Base-by-base conservation (phyloP, 306 rosid species). In the Prosopis cineraria region DNA sequence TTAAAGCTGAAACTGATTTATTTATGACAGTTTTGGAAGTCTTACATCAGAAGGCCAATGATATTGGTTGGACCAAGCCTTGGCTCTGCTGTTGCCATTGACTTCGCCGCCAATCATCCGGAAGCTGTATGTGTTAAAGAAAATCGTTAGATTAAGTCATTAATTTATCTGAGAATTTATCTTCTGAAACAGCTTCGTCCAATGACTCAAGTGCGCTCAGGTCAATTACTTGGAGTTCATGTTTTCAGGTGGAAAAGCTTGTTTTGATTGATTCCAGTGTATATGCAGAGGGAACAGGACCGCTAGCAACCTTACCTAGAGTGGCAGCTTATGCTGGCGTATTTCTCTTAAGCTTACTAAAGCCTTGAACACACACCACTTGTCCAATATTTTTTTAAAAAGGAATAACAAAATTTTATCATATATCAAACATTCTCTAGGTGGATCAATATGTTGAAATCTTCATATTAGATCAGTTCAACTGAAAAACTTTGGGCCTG, bases 71-170 rank as follows among this genome's bases (percentile, higher is more conserved):
- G 97, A 78, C 93, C 96, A 72, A 90, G 96, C 90, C 96, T 93
- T 56, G 97, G 96, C 65, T 89, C 97, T 80, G 96, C 97, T 56
- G 88, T 90, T 65, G 96, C 96, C 75, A 89, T 93, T 39, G 97
- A 93, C 84, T 93, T 93, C 82, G 88, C 93, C 0, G 87, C 84
- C 82, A 83, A 81, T 77, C 71, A 90, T 85, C 97, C 97, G 20
- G 93, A 89, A 85, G 96, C 97, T 55, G 97, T 89, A 81, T 6
- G 96, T 84, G 76, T 68, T 67, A 70, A 65, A 37, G 31, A 36
- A 9, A 65, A 36, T 65, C 37, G 30, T 10, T 65, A 8, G 16
- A n/a, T 65, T 20, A 65, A 10, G 11, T 65, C 41, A 36, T 20
- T 65, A 7, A 37, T 68, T 70, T 67, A 69, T 66, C 53, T 19